These are phyloP conservation scores for Fusarium pininemorale DNA, from an alignment of 2,329 filamentous ascomycete genomes.

Conservation along the genomic window DNA sequence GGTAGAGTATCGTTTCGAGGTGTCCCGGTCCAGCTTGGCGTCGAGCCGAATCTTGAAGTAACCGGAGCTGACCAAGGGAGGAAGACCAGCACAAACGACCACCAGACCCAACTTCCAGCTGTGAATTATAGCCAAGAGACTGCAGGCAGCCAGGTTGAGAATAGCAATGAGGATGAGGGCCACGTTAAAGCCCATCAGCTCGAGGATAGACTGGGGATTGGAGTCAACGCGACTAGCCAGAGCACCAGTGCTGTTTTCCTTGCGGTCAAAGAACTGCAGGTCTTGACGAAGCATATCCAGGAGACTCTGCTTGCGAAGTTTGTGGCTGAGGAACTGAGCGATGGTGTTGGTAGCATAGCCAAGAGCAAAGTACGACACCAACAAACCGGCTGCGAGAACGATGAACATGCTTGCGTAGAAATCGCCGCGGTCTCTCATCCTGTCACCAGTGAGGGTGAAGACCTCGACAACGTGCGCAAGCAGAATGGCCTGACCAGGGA, in stretches of 20 bases:
- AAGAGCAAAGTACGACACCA: constrained; percentile 55
- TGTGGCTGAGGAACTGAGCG: constrained; percentile 43
- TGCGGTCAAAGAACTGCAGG: constrained; percentile 54
- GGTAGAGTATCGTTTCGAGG: constrained; percentile 47
- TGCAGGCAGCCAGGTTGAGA: constrained; percentile 50
- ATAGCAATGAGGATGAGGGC: constrained; percentile 51
- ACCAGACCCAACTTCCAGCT: constrained; percentile 61
- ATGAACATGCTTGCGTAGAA: constrained; percentile 67
- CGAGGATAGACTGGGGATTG: constrained; percentile 51
- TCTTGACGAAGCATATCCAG: constrained; percentile 51
- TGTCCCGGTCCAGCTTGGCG: constrained; percentile 49
- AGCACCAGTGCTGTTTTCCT: constrained; percentile 52
- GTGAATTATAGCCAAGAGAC: constrained; percentile 54
- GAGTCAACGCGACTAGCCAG: constrained; percentile 49
- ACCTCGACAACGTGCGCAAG: constrained; percentile 54
- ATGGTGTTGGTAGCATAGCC: constrained; percentile 49
- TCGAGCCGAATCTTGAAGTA: constrained; percentile 54
- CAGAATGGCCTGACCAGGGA: constrained; percentile 56
- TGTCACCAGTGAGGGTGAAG: constrained; percentile 48
- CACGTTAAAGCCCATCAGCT: constrained; percentile 55
- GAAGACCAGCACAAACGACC: constrained; percentile 54
- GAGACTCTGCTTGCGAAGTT: constrained; percentile 41
- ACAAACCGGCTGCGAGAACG: constrained; percentile 56
- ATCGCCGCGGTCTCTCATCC: constrained; percentile 53
- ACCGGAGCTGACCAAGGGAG: constrained; percentile 49